phyloP scores from a whole-genome alignment of 805 yeast species.

The Clavispora carvajalis region DNA sequence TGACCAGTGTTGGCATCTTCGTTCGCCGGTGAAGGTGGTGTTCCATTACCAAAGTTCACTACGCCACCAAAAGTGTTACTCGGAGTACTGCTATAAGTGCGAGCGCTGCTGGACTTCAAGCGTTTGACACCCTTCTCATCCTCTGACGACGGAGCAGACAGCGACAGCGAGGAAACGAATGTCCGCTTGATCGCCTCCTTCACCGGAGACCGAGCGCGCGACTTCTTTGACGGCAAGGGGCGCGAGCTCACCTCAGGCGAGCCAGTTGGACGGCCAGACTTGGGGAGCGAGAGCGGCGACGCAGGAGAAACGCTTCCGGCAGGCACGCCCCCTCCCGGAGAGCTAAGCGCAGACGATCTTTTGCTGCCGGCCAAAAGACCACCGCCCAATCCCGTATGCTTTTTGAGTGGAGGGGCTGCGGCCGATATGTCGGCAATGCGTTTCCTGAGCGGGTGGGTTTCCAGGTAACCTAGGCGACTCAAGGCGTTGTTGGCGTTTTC shows the following conservation, averaged over 20 bases:
- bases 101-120: conserved; percentile 10
- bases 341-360: conserved; percentile 9
- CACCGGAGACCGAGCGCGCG: conserved; percentile 12
- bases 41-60: conserved; percentile 20
- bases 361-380: conserved; percentile 17
- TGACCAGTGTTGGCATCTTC: conserved; percentile 18
- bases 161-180: conserved; percentile 11
- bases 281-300: conserved; percentile 2
- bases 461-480: conserved; percentile 38
- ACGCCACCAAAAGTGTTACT: no score
- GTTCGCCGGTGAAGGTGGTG: conserved; percentile 35
- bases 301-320: conserved; percentile 2
- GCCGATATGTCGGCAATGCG: conserved; percentile 19
- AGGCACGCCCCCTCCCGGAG: conserved; percentile 2
- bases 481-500: conserved; percentile 34
- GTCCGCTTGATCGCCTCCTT: conserved; percentile 2
- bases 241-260: conserved; percentile 14
- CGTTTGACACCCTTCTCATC: conserved; percentile 17
- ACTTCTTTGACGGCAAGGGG: not conserved
- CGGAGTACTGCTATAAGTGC: conserved; percentile 9
- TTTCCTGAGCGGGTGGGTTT: conserved; percentile 38
- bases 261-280: conserved; percentile 16
- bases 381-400: conserved; percentile 23
- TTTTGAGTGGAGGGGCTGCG: conserved; percentile 6
- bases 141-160: conserved; percentile 19